These are phyloP conservation scores for Solanum chacoense DNA, from an alignment of 305 asterid species.

Conservation along the genomic window DNA sequence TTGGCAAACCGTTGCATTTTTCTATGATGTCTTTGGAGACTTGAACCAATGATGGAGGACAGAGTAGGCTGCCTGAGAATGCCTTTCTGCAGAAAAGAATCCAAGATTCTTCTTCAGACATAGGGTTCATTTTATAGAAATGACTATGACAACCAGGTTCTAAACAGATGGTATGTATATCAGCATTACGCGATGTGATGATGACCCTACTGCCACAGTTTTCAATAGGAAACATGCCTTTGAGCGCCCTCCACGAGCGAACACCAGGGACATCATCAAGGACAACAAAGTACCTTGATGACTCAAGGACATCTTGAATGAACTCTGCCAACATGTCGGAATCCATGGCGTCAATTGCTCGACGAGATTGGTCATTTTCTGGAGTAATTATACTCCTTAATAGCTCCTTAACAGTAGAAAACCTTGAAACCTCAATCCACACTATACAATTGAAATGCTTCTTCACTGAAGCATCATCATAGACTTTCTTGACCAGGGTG, in stretches of 20 bases:
- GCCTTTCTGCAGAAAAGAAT: constrained; percentile 6
- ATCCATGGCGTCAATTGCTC: background rate
- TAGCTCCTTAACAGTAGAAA: constrained; percentile 7
- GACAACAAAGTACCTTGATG: background rate
- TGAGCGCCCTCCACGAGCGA: background rate
- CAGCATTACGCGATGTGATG: constrained; percentile 1
- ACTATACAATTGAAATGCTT: background rate
- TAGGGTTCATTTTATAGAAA: background rate
- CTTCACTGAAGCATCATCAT: constrained; percentile 2
- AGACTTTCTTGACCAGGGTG: constrained; percentile 14
- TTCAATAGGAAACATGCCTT: background rate
- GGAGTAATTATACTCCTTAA: background rate
- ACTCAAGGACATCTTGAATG: background rate
- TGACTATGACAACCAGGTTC: background rate
- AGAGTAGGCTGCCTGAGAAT: background rate
- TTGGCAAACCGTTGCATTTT: constrained; percentile 23
- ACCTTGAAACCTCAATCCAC: constrained; percentile 14
- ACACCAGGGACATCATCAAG: background rate
- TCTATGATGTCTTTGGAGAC: constrained; percentile 1
- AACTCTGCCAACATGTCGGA: background rate
- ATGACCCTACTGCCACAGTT: constrained; percentile 5
- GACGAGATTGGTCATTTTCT: background rate
- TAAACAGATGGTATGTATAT: background rate
- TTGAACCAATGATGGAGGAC: constrained; percentile 15
- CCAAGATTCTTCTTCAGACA: constrained; percentile 6